Evolutionary conservation across 2,329 filamentous ascomycete species (phyloP).

Genomic region (Gnomoniopsis smithogilvyi): DNA sequence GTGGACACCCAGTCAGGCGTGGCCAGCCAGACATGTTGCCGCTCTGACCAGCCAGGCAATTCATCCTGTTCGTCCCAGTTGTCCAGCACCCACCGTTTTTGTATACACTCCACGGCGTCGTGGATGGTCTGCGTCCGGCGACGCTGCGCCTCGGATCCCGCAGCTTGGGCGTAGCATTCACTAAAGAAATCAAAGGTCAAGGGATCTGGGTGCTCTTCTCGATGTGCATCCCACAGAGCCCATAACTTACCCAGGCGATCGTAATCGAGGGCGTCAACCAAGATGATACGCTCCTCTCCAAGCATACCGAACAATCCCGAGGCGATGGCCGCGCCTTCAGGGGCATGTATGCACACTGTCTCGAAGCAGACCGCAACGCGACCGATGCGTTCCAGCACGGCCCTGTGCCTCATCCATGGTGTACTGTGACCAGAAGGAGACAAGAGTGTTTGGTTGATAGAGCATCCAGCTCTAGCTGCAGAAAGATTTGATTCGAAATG

Average conservation of each 20-base stretch:
- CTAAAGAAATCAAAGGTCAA: not conserved
- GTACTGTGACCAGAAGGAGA: not conserved
- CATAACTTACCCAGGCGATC: not conserved
- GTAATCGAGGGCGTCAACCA: not conserved
- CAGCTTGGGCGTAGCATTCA: not conserved
- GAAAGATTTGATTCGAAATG: not conserved
- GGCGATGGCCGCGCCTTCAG: not conserved
- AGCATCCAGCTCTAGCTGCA: not conserved
- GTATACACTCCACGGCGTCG: not conserved
- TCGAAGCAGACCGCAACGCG: not conserved
- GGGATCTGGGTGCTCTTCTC: not conserved
- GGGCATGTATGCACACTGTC: not conserved
- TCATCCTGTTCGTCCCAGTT: not conserved
- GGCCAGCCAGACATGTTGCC: not conserved
- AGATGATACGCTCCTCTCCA: not conserved
- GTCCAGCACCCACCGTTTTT: not conserved
- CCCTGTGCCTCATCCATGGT: not conserved
- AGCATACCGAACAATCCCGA: not conserved
- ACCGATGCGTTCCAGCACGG: not conserved
- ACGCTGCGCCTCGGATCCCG: not conserved
- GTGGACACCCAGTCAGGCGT: not conserved
- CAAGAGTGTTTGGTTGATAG: not conserved
- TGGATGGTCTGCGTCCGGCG: not conserved
- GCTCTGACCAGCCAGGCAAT: not conserved
- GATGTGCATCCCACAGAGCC: not conserved